A percentile compares a stretch with the other conserved stretches of the same genome.
phyloP scores from a whole-genome alignment of 306 rosid species.

The Prunus salicina region DNA sequence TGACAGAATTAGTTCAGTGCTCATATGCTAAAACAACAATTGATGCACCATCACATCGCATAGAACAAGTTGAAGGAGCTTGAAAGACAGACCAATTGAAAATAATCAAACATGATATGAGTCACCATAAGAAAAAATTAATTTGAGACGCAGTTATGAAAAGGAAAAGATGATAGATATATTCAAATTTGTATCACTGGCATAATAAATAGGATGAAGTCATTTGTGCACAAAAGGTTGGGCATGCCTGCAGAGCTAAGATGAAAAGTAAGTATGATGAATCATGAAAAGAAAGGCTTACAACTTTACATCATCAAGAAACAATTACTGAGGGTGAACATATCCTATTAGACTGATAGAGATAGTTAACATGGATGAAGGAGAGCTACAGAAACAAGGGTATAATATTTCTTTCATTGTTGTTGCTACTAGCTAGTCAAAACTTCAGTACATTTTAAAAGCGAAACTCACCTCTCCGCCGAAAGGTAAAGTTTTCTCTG shows the following conservation, averaged over 20 bases:
- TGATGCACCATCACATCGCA: background rate
- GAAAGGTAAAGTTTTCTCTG: constrained; percentile 81
- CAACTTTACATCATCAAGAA: background rate
- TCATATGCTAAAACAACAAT: background rate
- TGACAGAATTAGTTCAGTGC: background rate
- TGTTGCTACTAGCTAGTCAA: constrained; percentile 8
- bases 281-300: background rate
- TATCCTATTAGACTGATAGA: background rate
- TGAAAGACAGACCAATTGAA: background rate
- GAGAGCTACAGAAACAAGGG: constrained; percentile 5
- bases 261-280: background rate
- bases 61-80: background rate
- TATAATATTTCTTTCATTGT: constrained; percentile 9
- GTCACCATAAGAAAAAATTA: background rate
- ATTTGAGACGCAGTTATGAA: background rate
- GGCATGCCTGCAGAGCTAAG: background rate
- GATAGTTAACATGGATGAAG: background rate
- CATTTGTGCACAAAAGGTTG: background rate
- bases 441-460: constrained; percentile 18
- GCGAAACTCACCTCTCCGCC: constrained; percentile 87
- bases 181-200: background rate
- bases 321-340: background rate
- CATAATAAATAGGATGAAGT: background rate
- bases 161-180: background rate
- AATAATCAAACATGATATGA: background rate